Percentiles rank a stretch among this genome's conserved stretches.
These are phyloP conservation scores for Diaporthe sp. DNA, from an alignment of 2,329 filamentous ascomycete species.

Conservation along the genomic window DNA sequence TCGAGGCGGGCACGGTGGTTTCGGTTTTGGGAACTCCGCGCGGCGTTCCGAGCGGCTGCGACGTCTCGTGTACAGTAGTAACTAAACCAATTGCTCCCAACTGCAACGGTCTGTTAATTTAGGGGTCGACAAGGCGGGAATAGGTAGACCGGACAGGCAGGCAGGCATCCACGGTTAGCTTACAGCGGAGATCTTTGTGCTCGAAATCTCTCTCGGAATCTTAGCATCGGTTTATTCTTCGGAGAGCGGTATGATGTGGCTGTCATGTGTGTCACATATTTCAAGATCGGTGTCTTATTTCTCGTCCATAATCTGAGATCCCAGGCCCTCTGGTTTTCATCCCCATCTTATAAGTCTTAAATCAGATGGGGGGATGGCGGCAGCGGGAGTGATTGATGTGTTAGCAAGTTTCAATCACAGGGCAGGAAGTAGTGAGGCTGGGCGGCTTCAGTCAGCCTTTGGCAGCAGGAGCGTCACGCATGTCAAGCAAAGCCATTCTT, in stretches of 20 bases:
- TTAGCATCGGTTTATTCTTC: constrained; percentile 18
- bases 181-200: constrained; percentile 3
- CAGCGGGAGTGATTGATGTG: background rate
- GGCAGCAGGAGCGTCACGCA: background rate
- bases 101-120: constrained; percentile 12
- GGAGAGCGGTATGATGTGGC: background rate
- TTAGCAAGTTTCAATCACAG: background rate
- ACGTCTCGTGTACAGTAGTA: constrained; percentile 1
- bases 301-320: background rate
- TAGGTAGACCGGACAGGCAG: background rate
- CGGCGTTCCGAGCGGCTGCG: constrained; percentile 3
- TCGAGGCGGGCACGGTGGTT: background rate
- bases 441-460: background rate
- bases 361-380: no score
- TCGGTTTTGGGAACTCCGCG: background rate
- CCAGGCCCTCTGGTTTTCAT: no score
- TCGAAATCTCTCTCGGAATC: constrained; percentile 10
- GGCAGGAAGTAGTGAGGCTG: background rate
- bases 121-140: background rate
- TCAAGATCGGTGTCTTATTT: background rate
- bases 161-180: constrained; percentile 10
- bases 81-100: background rate
- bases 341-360: background rate
- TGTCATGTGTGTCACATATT: background rate
- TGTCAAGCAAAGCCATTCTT: background rate